Evolutionary conservation across 192 early-diverging fungal genomes (phyloP).

Genomic region (Entomortierella lignicola): DNA sequence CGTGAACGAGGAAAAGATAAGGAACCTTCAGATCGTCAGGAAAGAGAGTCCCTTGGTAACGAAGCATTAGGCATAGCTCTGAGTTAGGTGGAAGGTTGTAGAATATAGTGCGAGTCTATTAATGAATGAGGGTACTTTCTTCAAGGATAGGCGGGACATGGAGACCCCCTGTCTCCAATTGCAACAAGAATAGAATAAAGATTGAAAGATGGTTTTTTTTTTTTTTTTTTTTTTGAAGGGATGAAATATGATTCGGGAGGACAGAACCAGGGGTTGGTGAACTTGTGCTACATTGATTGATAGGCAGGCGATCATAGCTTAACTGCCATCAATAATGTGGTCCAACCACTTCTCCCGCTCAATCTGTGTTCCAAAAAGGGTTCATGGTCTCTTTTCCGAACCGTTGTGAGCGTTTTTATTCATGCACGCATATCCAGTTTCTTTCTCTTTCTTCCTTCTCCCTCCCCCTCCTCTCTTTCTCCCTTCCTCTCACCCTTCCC

Average conservation of each 20-base stretch:
- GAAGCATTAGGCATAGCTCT: neutral
- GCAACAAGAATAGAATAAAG: too few relatives aligned
- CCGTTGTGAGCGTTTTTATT: neutral
- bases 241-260: neutral
- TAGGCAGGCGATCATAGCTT: too few relatives aligned
- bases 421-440: too few relatives aligned
- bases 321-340: too few relatives aligned
- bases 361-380: too few relatives aligned
- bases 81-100: neutral
- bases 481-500: neutral
- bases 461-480: neutral
- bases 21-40: neutral
- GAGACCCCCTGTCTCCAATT: too few relatives aligned
- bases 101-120: neutral
- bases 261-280: neutral
- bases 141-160: too few relatives aligned
- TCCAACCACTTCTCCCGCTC: neutral
- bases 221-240: too few relatives aligned
- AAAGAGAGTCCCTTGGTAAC: neutral
- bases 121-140: too few relatives aligned
- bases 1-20: conserved; percentile 9
- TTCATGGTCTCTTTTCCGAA: neutral
- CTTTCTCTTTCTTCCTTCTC: neutral
- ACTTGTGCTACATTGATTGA: too few relatives aligned
- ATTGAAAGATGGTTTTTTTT: too few relatives aligned